A percentile compares a stretch with the other conserved stretches of the same genome.
phyloP scores from a whole-genome alignment of 2,329 filamentous ascomycete species.

The Sodiomyces alkalinus region DNA sequence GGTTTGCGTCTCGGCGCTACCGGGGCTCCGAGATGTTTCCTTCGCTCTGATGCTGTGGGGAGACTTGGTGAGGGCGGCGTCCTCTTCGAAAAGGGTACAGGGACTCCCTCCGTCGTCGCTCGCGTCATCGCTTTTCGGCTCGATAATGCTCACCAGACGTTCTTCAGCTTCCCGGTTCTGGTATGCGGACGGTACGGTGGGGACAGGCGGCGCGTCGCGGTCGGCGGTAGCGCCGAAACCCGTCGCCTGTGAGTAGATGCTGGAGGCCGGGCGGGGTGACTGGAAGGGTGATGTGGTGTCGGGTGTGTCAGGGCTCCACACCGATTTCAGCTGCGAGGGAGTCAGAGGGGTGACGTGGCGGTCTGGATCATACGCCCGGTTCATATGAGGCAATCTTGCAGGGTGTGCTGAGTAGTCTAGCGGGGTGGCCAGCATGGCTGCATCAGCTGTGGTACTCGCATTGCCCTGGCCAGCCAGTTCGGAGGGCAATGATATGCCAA shows the following conservation, averaged over 20 bases:
- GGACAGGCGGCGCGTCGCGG: conserved; percentile 41
- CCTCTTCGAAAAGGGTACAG: conserved; percentile 57
- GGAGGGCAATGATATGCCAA: conserved; percentile 52
- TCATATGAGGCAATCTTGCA: conserved; percentile 5
- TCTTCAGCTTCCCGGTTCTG: conserved; percentile 21
- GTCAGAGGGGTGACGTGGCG: conserved; percentile 11
- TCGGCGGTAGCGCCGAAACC: conserved; percentile 15
- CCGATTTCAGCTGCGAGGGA: conserved; percentile 27
- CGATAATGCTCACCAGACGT: conserved; percentile 9
- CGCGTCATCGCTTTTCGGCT: conserved; percentile 28
- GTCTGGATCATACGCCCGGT: conserved; percentile 2
- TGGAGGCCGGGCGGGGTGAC: conserved; percentile 33
- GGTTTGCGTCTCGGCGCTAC: conserved; percentile 41
- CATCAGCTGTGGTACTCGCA: background rate
- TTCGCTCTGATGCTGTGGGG: conserved; percentile 22
- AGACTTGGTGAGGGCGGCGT: too few species aligned
- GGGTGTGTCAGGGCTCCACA: conserved; percentile 48
- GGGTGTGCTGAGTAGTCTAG: conserved; percentile 13
- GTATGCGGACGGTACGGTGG: conserved; percentile 34
- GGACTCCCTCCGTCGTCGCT: conserved; percentile 42
- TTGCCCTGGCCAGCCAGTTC: conserved; percentile 18
- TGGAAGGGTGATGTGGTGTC: conserved; percentile 29
- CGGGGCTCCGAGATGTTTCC: conserved; percentile 20
- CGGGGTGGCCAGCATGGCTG: conserved; percentile 20
- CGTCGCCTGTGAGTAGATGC: conserved; percentile 44